Evolutionary conservation across 2,329 filamentous ascomycete species (phyloP), one percentile per base, ranked within the genome.

Genomic region (Fusarium udum): DNA sequence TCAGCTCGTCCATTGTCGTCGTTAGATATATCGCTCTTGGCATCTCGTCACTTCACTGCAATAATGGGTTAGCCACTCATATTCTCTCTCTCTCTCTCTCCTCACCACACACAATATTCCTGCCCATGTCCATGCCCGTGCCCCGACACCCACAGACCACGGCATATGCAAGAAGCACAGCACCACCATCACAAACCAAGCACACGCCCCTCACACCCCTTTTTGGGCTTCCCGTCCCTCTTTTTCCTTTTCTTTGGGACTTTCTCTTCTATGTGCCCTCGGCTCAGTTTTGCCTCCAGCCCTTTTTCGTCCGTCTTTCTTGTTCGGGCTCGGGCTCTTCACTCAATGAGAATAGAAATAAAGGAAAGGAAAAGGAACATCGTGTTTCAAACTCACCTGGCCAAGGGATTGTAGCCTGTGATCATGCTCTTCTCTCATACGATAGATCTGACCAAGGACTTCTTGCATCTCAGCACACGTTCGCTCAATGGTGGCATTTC

Each of bases 401-500:
- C 74, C 79, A 73, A 86, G 74, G 26, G 79, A 78, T 45, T 77
- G 75, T 68, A 79, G 80, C 78, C 79, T 80, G 31, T 75, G 69
- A 77, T 77, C 64, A 78, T 87, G 81, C 73, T 85, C 78, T 75
- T 81, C 71, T 53, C 77, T 77, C 80, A 91, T 84, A 56, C 83
- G 83, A 48, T 82, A 67, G 75, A 91, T 87, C 81, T 95, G 92
- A 67, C 82, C 84, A 72, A 86, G 79, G 72, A 97, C 88, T 64
- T 91, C 88, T 51, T 83, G 80, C 81, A 95, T 93, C 77, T 95
- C 93, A 61, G 84, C 83, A 74, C 92, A 87, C 67, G 95, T 90
- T 73, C 90, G 89, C 80, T 91, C 89, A 80, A 97, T 92, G 61
- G 93, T 91, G 58, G 92, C 92, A 71, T 86, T 87, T 60, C 92